Percentiles rank a stretch among this genome's conserved stretches.
Conservation (phyloP, 345 rosid species). For the Kernera saxatilis region DNA sequence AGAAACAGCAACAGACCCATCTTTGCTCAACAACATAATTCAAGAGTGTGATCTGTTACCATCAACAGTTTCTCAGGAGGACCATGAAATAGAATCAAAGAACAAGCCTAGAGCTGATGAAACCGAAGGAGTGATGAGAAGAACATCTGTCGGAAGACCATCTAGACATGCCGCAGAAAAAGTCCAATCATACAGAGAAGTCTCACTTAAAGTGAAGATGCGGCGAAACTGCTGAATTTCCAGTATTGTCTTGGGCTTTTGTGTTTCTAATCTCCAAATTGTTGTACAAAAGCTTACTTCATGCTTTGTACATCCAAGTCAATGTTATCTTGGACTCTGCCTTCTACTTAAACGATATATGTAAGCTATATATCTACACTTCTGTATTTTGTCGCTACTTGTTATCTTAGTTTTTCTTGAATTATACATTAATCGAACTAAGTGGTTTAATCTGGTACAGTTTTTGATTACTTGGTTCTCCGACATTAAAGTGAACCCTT, state of each 20-base stretch:
- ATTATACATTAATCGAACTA: background rate
- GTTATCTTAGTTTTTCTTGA: background rate
- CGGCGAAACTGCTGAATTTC: slow-evolving; percentile 35
- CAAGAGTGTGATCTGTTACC: slow-evolving; percentile 9
- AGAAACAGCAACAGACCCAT: slow-evolving; percentile 8
- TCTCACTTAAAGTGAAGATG: slow-evolving; percentile 62
- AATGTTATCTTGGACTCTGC: background rate
- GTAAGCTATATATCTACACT: background rate
- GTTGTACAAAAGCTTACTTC: slow-evolving; percentile 7
- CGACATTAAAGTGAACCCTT: background rate
- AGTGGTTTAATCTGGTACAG: background rate
- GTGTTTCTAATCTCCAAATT: background rate
- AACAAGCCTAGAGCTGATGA: slow-evolving; percentile 24
- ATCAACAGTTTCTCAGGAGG: background rate
- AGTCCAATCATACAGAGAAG: slow-evolving; percentile 77
- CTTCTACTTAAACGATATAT: background rate
- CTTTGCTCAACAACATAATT: background rate
- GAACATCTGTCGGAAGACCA: slow-evolving; percentile 56
- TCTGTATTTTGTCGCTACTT: background rate
- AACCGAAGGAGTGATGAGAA: slow-evolving; percentile 27
- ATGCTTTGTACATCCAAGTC: slow-evolving; percentile 6
- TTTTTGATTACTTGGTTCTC: background rate
- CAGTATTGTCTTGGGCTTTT: background rate
- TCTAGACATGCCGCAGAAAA: slow-evolving; percentile 54
- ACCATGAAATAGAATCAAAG: slow-evolving; percentile 17